These are phyloP conservation scores for Suillus tomentosus DNA, from an alignment of 768 basidiomycete species.

Conservation along the genomic window DNA sequence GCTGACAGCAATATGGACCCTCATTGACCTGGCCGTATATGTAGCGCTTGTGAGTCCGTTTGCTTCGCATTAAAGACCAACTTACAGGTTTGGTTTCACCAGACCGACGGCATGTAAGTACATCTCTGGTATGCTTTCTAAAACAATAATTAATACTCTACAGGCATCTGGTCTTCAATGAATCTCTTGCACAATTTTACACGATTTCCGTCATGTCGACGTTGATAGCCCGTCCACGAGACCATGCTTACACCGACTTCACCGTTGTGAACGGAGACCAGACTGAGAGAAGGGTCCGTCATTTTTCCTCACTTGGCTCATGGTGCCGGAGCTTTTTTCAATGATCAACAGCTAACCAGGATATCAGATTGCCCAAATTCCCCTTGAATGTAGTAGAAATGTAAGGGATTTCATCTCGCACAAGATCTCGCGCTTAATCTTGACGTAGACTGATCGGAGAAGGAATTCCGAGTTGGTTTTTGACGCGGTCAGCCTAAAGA, in stretches of 20 bases:
- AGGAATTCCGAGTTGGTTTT: conserved; percentile 24
- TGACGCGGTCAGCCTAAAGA: conserved; percentile 22
- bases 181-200: conserved; percentile 37
- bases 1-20: conserved; percentile 40
- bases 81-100: conserved; percentile 14
- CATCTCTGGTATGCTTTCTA: background rate
- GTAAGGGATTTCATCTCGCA: conserved; percentile 8
- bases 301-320: conserved; percentile 6
- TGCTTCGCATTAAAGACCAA: background rate
- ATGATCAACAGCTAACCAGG: conserved; percentile 15
- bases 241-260: conserved; percentile 20
- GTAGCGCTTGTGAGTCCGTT: conserved; percentile 22
- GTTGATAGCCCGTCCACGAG: conserved; percentile 32
- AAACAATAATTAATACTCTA: background rate
- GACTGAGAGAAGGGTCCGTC: conserved; percentile 23
- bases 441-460: conserved; percentile 13
- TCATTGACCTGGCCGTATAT: conserved; percentile 33
- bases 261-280: conserved; percentile 27
- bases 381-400: conserved; percentile 17
- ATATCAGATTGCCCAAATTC: conserved; percentile 17
- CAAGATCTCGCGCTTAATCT: background rate
- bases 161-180: conserved; percentile 34
- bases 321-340: background rate
- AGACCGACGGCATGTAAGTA: conserved; percentile 25
- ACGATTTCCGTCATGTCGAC: conserved; percentile 39